Conservation (phyloP, 805 yeast species). For the Pichia paraexigua region DNA sequence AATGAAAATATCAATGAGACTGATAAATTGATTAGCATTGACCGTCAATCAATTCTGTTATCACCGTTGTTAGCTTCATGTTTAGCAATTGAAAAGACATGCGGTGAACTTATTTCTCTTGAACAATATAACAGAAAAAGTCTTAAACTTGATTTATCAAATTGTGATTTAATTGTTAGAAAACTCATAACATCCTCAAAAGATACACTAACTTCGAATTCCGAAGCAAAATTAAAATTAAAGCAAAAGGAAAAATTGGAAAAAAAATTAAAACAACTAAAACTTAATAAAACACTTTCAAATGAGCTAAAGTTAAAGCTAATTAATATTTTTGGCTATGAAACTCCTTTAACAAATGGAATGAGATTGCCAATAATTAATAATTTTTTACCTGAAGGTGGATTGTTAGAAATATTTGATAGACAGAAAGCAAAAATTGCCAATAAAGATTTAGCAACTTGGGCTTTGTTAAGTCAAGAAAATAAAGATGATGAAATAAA, state of each 20-base stretch:
- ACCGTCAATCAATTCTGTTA: not conserved
- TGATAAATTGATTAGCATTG: not conserved
- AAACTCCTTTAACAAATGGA: constrained; percentile 39
- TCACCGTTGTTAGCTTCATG: constrained; percentile 39
- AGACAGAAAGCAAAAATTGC: not conserved
- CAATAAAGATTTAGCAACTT: constrained; percentile 7
- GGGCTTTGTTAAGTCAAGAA: constrained; percentile 23
- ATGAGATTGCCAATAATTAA: constrained; percentile 46
- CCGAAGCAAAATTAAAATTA: not conserved
- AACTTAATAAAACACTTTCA: constrained; percentile 17
- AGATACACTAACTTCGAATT: constrained; percentile 5
- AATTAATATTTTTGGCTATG: not conserved
- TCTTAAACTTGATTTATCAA: constrained; percentile 1
- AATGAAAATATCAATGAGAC: constrained; percentile 11
- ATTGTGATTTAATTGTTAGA: constrained; percentile 30
- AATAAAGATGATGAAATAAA: constrained; percentile 6
- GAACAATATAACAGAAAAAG: constrained; percentile 23
- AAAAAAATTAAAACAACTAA: constrained; percentile 27
- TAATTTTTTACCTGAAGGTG: constrained; percentile 48
- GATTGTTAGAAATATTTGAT: constrained; percentile 33
- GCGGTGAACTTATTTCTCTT: constrained; percentile 49
- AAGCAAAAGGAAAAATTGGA: constrained; percentile 4
- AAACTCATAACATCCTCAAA: constrained; percentile 42
- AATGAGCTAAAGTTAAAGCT: constrained; percentile 14
- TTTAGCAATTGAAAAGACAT: constrained; percentile 39